Conservation (phyloP, 148 eudicot genomes). For the Simmondsia chinensis region DNA sequence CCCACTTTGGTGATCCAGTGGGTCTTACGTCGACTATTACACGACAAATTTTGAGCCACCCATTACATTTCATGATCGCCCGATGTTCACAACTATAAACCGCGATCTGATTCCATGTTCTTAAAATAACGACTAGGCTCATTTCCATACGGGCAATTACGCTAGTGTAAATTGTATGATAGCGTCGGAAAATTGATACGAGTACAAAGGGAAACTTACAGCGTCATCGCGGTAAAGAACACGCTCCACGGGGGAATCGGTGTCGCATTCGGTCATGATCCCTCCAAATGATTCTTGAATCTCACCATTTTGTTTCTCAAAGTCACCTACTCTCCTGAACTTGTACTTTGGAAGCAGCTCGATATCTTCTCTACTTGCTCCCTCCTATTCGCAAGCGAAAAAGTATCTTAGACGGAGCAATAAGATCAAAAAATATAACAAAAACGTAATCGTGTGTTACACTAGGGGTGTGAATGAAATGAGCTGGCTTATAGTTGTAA, state of each 20-base stretch:
- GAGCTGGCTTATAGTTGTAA: no score
- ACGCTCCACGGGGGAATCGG: slow-evolving; percentile 51
- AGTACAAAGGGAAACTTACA: slow-evolving; percentile 75
- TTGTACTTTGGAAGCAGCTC: slow-evolving; percentile 65
- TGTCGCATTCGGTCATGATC: slow-evolving; percentile 73
- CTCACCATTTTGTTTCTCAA: slow-evolving; percentile 72
- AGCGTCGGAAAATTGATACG: no score
- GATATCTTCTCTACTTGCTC: slow-evolving; percentile 81
- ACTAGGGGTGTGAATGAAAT: background rate
- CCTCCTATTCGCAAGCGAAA: slow-evolving; percentile 61
- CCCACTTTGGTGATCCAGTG: no score
- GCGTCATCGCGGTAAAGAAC: slow-evolving; percentile 76
- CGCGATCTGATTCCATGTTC: no score
- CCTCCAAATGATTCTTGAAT: slow-evolving; percentile 78
- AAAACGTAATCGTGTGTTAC: background rate
- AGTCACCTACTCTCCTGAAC: slow-evolving; percentile 53
- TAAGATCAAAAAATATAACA: background rate
- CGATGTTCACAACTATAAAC: no score
- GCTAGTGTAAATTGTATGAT: no score
- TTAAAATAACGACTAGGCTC: no score
- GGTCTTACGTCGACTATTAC: no score
- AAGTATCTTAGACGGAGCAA: background rate
- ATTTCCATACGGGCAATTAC: no score
- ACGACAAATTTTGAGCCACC: no score
- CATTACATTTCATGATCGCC: no score